Evolutionary conservation across 2,329 filamentous ascomycete genomes (phyloP), one percentile per base, ranked within the genome.

Genomic region (Penicillium griseofulvum): DNA sequence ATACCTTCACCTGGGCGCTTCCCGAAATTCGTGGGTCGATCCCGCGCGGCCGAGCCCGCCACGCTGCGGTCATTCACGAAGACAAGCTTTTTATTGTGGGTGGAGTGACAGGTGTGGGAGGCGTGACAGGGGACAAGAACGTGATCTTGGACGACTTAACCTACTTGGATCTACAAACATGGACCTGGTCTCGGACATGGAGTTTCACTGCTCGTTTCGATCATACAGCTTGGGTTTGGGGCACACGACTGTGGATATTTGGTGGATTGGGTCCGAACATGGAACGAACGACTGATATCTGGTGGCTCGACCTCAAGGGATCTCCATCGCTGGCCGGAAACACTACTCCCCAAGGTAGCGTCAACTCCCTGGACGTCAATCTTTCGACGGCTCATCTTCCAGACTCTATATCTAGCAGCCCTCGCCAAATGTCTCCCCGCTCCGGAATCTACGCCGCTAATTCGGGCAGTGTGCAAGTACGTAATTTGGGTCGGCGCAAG

Each of bases 121-220:
- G 94, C n/a, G 90, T 97, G 65, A 96, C 91, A 5, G 93, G 92
- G 2, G 89, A 93, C 63, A 91, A 94, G 63, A 96, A 91, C 69
- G 87, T 90, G 65, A 92, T 97, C 24, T 80, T 97, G 46, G 93
- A 97, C 71, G 94, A 99, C 69, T 91, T 99, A 48, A 96, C 91
- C 77, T 99, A 96, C 69, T 83, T 99, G 46, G 94, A 99, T 70
- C 80, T 99, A 44, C 97, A 96, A 78, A 97, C 94, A 2, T 97
- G 91, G 81, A 96, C 92, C 0, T 99, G 94, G 94, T 97, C 93
- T 53, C 87, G 91, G 54, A 87, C 91, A 38, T 99, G 94, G 94
- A 89, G 88, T 58, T 99, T 99, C 70, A 92, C 97, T 26, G 87
- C 90, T 46, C 86, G 94, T 37, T 99, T 96, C 70, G 94, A 99